A percentile compares a stretch with the other conserved stretches of the same genome.
phyloP scores from a whole-genome alignment of 306 rosid genomes.

The Pyrus betulifolia region DNA sequence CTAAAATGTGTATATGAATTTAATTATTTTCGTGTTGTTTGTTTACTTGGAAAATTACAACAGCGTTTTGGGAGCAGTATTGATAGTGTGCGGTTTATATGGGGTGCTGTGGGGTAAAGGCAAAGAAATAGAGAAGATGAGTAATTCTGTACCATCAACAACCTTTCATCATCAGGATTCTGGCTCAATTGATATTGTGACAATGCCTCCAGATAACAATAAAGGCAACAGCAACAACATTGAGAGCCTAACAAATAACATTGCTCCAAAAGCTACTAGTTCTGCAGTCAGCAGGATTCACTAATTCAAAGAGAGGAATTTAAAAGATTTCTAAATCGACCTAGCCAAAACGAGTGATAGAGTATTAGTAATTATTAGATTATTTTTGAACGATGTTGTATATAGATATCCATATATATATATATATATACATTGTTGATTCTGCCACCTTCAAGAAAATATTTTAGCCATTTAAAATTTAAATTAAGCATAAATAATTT shows the following conservation, averaged over 20 bases:
- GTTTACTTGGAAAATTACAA: neutral
- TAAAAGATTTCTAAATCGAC: neutral
- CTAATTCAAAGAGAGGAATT: neutral
- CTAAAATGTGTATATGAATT: neutral
- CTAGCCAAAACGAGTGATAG: neutral
- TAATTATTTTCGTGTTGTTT: neutral
- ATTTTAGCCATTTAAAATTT: too few relatives aligned
- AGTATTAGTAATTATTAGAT: neutral
- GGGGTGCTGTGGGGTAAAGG: conserved; percentile 10
- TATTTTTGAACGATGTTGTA: neutral
- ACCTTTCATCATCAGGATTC: neutral
- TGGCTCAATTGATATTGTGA: neutral
- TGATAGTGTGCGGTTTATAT: neutral
- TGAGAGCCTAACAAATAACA: neutral
- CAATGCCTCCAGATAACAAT: neutral
- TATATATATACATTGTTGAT: too few relatives aligned
- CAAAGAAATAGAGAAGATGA: conserved; percentile 1
- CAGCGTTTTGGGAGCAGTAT: conserved; percentile 5
- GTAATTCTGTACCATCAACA: neutral
- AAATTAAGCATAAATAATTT: too few relatives aligned
- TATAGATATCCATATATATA: neutral
- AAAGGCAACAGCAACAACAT: neutral
- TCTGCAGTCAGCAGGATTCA: too few relatives aligned
- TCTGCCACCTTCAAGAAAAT: too few relatives aligned
- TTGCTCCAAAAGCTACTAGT: neutral